Percentiles rank a stretch among this genome's conserved stretches.
phyloP scores from a whole-genome alignment of 495 filamentous ascomycete species.

The Astrothelium subdiscretum region DNA sequence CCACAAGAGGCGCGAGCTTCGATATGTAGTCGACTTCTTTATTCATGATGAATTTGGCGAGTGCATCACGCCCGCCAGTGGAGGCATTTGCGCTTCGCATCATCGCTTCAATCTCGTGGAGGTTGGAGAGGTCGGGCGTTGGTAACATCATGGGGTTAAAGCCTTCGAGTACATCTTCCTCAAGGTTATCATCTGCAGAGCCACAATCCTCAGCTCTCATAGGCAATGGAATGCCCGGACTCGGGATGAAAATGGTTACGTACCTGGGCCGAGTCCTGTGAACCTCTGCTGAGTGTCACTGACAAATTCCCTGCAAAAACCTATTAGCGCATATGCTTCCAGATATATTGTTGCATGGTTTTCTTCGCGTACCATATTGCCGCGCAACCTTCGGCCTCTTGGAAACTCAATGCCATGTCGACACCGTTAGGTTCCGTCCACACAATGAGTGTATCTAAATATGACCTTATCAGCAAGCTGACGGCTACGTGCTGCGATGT shows the following conservation, averaged over 20 bases:
- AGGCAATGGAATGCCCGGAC: not conserved
- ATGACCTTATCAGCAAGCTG: not conserved
- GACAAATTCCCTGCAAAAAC: conserved; percentile 72
- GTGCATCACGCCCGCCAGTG: conserved; percentile 68
- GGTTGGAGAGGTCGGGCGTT: conserved; percentile 61
- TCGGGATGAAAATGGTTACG: not conserved
- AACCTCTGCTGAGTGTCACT: conserved; percentile 67
- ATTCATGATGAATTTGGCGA: conserved; percentile 72
- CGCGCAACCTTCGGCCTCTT: conserved; percentile 90
- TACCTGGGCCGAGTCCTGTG: conserved; percentile 41
- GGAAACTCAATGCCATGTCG: conserved; percentile 97
- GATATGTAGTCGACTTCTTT: conserved; percentile 65
- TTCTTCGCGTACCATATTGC: conserved; percentile 62
- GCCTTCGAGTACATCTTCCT: conserved; percentile 69
- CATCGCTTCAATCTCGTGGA: conserved; percentile 68
- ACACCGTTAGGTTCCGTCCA: conserved; percentile 84
- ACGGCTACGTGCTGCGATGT: not conserved
- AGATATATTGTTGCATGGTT: not conserved
- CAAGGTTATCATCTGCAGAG: conserved; percentile 67
- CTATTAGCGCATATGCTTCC: not conserved
- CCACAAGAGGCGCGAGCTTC: conserved; percentile 76
- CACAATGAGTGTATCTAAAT: conserved; percentile 84
- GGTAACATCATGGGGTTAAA: conserved; percentile 64
- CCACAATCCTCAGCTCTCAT: not conserved
- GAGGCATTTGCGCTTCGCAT: conserved; percentile 67